These are phyloP conservation scores for Camellia sinensis DNA, from an alignment of 148 eudicot species.

Conservation along the genomic window DNA sequence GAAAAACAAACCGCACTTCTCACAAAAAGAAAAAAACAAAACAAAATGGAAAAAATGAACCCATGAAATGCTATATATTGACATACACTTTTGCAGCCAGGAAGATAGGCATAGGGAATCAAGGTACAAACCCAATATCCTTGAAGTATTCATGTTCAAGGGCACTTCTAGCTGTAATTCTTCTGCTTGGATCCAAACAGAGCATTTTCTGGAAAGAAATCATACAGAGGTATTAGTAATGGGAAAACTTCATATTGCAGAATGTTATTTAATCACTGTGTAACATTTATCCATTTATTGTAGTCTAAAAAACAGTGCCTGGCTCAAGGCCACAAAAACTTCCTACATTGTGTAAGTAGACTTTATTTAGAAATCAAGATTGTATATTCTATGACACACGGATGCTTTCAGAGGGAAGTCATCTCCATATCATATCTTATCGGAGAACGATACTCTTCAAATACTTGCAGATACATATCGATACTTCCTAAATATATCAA, in stretches of 20 bases:
- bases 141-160: conserved; percentile 93
- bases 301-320: not conserved
- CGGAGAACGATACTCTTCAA: too few relatives aligned
- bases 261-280: not conserved
- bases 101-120: conserved; percentile 21
- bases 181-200: conserved; percentile 81
- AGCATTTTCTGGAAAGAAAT: conserved; percentile 80
- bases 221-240: not conserved
- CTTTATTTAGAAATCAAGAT: too few relatives aligned
- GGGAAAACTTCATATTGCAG: not conserved
- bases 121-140: conserved; percentile 68
- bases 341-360: too few relatives aligned
- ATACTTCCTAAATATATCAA: too few relatives aligned
- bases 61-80: conserved; percentile 17
- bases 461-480: too few relatives aligned
- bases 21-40: too few relatives aligned
- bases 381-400: too few relatives aligned
- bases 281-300: not conserved
- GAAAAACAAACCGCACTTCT: conserved; percentile 17
- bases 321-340: not conserved
- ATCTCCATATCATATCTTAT: too few relatives aligned
- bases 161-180: conserved; percentile 87
- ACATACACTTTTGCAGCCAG: conserved; percentile 21
- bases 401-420: too few relatives aligned
- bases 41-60: too few relatives aligned